Base-by-base conservation (phyloP, 1,139 yeast genomes). In the Scheffersomyces parashehatae region DNA sequence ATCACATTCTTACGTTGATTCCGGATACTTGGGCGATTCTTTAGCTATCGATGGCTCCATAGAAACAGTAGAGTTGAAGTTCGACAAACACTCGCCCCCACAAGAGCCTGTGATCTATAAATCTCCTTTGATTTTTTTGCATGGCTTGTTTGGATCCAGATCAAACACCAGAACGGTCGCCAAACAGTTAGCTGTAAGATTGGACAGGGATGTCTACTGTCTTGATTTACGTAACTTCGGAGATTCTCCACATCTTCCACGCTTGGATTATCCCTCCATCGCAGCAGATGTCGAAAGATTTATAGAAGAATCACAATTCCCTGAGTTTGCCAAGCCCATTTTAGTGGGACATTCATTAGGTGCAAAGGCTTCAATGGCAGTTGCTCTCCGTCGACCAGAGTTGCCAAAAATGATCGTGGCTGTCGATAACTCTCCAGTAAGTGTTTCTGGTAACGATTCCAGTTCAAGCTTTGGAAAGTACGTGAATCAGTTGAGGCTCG, bases 331-430 rank as follows among this genome's bases (percentile, higher is more conserved):
- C n/a, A 68, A 75, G 34, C 88, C 95, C 0, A 80, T 88, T 14
- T 52, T 93, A 16, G 73, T 93, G 24, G 99, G 99, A 1, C 98
- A 91, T 64, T 90, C 97, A 0, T 90, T 93, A 97, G 99, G 99
- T 5, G 98, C 97, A 8, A 93, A 93, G 59, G 79, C 91, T 0
- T 97, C 87, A 3, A 91, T 93, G 98, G 89, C 93, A 0, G 72
- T 88, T 4, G 85, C 91, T 0, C 70, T 93, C 48, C 73, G 89
- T 41, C 71, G 80, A 20, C 95, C 95, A 0, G 78, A 81, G 1
- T 54, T 84, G 16, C 83, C 85, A 3, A 72, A 79, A 29, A 76
- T 83, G 68, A 55, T 90, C 36, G 79, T 93, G 5, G 70, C 93
- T 3, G 96, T 93, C 4, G 99, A 93, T 58, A 93, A 90, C 62